Evolutionary conservation across 139 green algal genomes (phyloP), one percentile per base, ranked within the genome.

Genomic region (Chlorella ohadii): DNA sequence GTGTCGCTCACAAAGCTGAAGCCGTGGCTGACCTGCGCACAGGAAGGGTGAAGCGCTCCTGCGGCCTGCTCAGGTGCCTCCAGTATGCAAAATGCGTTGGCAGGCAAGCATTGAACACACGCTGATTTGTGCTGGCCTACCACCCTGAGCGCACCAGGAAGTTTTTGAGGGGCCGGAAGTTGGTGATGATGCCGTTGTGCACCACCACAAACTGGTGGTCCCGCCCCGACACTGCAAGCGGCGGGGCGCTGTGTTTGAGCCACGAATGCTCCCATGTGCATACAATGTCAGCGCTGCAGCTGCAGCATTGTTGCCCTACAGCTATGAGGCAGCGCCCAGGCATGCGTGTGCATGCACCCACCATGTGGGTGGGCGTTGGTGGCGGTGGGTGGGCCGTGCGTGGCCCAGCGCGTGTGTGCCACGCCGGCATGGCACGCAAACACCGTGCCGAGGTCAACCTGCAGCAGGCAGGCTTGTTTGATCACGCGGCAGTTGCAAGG

Each of bases 181-280:
- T 99, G 39, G 97, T 99, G 92, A 99, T 98, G 89, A 99, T 99
- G 66, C 97, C 97, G 82, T 99, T 99, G 94, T 99, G 97, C 39
- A 99, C 97, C 22, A 99, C 95, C n/a, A 98, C 89, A 88, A 99
- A 99, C 82, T 97, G 92, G 78, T 92, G 89, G 57, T 89, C 88
- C 1, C 84, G 67, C 73, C 90, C 94, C 78, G 92, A 96, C 28
- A 92, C 84, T 59, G 51, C 51, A n/a, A 59, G 44, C 44, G 44
- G 44, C 44, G n/a, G n/a, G n/a, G n/a, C n/a, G n/a, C n/a, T n/a
- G n/a, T n/a, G n/a, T n/a, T n/a, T n/a, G n/a, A n/a, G n/a, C n/a
- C n/a, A n/a, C n/a, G n/a, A n/a, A n/a, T n/a, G n/a, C n/a, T n/a
- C n/a, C n/a, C n/a, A n/a, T n/a, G n/a, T n/a, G n/a, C n/a, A n/a